These are phyloP conservation scores for Ceratobasidium sp. DNA, from an alignment of 1,284 basidiomycete genomes.

Conservation along the genomic window DNA sequence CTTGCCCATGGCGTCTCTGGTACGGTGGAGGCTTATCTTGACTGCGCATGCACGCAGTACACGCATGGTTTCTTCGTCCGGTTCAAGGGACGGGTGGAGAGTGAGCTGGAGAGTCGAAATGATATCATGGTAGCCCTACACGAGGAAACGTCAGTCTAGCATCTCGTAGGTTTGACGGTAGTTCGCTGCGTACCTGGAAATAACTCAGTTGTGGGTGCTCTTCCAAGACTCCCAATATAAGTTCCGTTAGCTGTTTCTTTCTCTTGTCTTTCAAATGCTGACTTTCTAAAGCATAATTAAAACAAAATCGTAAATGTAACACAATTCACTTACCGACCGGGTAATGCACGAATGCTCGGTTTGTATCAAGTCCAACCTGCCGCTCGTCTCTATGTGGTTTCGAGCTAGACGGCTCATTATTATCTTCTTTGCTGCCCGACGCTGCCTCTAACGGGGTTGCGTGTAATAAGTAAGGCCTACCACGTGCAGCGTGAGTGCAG, in stretches of 20 bases:
- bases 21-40: constrained; percentile 80
- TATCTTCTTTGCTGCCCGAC: neutral
- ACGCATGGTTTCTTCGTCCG: constrained; percentile 50
- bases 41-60: constrained; percentile 68
- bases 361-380: constrained; percentile 86
- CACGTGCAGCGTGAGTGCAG: constrained; percentile 23
- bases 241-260: constrained; percentile 73
- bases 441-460: constrained; percentile 2
- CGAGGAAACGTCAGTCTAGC: neutral
- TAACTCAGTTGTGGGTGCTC: constrained; percentile 79
- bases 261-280: constrained; percentile 58
- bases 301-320: constrained; percentile 29
- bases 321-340: constrained; percentile 71
- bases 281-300: constrained; percentile 31
- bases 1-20: constrained; percentile 89
- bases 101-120: constrained; percentile 87
- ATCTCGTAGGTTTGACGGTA: neutral
- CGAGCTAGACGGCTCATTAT: neutral
- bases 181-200: constrained; percentile 71
- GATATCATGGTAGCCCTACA: constrained; percentile 91
- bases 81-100: constrained; percentile 56
- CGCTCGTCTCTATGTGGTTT: constrained; percentile 77
- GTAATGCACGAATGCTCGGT: constrained; percentile 89
- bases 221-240: constrained; percentile 81
- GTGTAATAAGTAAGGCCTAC: constrained; percentile 23